phyloP scores from a whole-genome alignment of 192 early-diverging fungal species.

The Spizellomyces sp. region DNA sequence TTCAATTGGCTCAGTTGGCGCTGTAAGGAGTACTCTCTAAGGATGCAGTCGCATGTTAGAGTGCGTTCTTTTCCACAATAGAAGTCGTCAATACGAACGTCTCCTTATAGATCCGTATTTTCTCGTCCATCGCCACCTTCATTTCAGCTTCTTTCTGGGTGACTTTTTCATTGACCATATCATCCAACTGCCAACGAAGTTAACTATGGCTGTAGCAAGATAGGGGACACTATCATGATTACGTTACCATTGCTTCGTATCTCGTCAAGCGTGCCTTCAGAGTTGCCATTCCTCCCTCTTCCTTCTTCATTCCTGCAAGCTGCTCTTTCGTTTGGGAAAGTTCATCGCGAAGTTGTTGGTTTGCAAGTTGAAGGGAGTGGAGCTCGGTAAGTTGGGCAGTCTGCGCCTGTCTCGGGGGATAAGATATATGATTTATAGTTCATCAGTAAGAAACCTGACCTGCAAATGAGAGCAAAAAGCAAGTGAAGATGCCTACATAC shows the following conservation, averaged over 20 bases:
- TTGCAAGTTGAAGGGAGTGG: conserved; percentile 46
- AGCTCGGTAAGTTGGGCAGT: neutral
- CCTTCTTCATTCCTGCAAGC: conserved; percentile 38
- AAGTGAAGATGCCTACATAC: conserved; percentile 34
- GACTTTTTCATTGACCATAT: conserved; percentile 70
- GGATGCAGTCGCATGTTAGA: no score
- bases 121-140: conserved; percentile 75
- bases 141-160: conserved; percentile 71
- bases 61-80: neutral
- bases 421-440: no score
- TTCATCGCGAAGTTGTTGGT: conserved; percentile 56
- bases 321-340: conserved; percentile 47
- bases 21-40: conserved; percentile 78
- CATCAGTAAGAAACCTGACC: no score
- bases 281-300: conserved; percentile 50
- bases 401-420: neutral
- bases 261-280: conserved; percentile 59
- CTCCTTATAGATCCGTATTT: conserved; percentile 79
- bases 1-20: conserved; percentile 79
- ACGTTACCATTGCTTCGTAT: conserved; percentile 62
- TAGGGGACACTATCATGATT: neutral
- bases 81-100: conserved; percentile 43
- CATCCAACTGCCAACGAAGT: conserved; percentile 50
- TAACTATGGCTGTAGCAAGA: neutral
- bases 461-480: neutral